A percentile compares a stretch with the other conserved stretches of the same genome.
These are phyloP conservation scores for Malus hybrid DNA, from an alignment of 331 rosid genomes.

Conservation along the genomic window DNA sequence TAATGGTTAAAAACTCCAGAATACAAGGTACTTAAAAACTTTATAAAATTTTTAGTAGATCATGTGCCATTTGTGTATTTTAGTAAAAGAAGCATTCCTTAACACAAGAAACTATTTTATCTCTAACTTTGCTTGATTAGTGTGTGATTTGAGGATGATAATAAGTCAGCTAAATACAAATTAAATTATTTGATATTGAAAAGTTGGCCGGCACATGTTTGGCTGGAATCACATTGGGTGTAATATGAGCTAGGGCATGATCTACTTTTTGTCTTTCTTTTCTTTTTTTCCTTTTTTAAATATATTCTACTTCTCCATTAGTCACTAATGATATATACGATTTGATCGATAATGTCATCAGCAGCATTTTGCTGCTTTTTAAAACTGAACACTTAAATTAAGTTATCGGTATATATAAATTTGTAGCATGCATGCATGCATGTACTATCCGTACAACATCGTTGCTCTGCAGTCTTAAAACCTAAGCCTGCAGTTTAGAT, in stretches of 20 bases:
- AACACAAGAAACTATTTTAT: not conserved
- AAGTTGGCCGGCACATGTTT: not conserved
- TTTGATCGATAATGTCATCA: not conserved
- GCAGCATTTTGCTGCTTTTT: not conserved
- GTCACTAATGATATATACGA: not conserved
- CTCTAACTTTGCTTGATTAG: not conserved
- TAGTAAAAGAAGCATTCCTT: not conserved
- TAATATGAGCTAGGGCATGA: not conserved
- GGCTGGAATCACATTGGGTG: constrained; percentile 3
- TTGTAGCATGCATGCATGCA: not conserved
- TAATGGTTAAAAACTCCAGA: no score
- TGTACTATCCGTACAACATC: constrained; percentile 37
- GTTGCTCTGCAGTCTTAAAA: not conserved
- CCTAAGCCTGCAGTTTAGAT: constrained; percentile 5
- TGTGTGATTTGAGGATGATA: constrained; percentile 9
- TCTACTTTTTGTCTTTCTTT: not conserved
- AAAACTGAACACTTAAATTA: no score
- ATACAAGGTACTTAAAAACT: no score
- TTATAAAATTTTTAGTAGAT: not conserved
- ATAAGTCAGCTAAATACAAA: not conserved
- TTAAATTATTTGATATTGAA: not conserved
- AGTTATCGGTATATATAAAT: no score
- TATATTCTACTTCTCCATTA: no score
- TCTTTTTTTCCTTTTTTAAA: not conserved
- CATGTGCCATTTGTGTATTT: no score